Base-by-base conservation (phyloP, 2,329 filamentous ascomycete genomes). In the Nothophoma quercina region DNA sequence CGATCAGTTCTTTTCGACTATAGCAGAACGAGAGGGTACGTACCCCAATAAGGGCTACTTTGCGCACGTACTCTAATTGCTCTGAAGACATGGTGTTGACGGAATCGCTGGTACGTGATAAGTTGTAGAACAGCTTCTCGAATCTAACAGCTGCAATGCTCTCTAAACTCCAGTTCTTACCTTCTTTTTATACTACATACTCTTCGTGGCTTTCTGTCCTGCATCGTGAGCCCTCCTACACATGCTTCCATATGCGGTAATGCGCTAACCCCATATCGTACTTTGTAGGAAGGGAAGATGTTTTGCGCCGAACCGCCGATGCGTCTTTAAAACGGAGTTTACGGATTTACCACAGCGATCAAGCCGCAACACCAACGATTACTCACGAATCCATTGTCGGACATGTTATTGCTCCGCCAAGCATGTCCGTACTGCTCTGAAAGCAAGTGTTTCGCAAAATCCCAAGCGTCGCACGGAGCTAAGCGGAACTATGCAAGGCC, bases 31-130 rank as follows among this genome's bases (percentile, higher is more conserved):
- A 16, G 26, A 12, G 16, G 16, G 9, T 1, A 62, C 65, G 16
- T 65, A 74, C 74, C 22, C 75, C 75, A 35, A 77, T 62, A 29
- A 77, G 64, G 21, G 74, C 73, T 21, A 77, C 65, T 45, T 70
- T 74, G 26, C 35, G 51, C 12, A 58, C 50, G 21, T 39, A 41
- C 18, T 50, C 29, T 3, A 29, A n/a, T 30, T 51, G 29, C 18
- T 40, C 9, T 22, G 34, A 32, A 23, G 44, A 41, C 51, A 48
- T 54, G 13, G n/a, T 21, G 18, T 16, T 12, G n/a, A 6, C 7
- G 13, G 18, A 19, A n/a, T n/a, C n/a, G n/a, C n/a, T n/a, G n/a
- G n/a, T n/a, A n/a, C 12, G 25, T 26, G 12, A 7, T 26, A 12
- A 26, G 25, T 12, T 26, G 25, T 7, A 12, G 12, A 12, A 7